These are phyloP conservation scores for Chenopodium formosanum DNA, from an alignment of 148 eudicot species.

Conservation along the genomic window DNA sequence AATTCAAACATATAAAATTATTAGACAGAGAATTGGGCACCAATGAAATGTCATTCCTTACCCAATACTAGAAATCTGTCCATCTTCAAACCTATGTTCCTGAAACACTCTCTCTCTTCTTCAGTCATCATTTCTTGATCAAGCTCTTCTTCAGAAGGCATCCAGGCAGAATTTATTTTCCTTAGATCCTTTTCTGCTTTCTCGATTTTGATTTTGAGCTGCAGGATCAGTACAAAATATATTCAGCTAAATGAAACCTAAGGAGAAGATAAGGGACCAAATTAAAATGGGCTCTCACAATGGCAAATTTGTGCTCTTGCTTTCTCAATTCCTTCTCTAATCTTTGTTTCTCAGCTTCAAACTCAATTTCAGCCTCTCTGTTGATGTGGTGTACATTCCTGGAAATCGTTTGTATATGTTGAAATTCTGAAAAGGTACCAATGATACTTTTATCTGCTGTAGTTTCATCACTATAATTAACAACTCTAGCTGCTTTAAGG, in stretches of 20 bases:
- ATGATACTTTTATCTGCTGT: slow-evolving; percentile 27
- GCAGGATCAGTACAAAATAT: slow-evolving; percentile 25
- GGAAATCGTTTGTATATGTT: slow-evolving; percentile 45
- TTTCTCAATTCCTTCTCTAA: slow-evolving; percentile 59
- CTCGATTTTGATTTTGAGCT: slow-evolving; percentile 74
- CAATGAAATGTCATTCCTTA: slow-evolving; percentile 29
- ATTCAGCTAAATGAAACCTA: neutral
- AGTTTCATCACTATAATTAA: slow-evolving; percentile 31
- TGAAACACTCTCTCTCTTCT: slow-evolving; percentile 80
- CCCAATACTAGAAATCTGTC: slow-evolving; percentile 66
- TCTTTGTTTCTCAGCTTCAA: slow-evolving; percentile 60
- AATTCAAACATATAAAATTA: neutral
- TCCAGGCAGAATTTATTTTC: slow-evolving; percentile 53
- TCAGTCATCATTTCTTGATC: slow-evolving; percentile 77
- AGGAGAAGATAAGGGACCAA: neutral
- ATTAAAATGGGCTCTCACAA: slow-evolving; percentile 45
- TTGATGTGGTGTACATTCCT: slow-evolving; percentile 22
- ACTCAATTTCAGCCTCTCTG: slow-evolving; percentile 39
- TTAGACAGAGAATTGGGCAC: neutral
- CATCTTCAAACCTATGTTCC: slow-evolving; percentile 71
- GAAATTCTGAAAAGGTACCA: slow-evolving; percentile 77
- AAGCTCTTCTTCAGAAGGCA: slow-evolving; percentile 51
- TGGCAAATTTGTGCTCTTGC: slow-evolving; percentile 57
- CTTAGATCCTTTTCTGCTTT: slow-evolving; percentile 45
- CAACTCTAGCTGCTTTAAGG: slow-evolving; percentile 43